These are phyloP conservation scores for Thuidium tamariscinum DNA, from an alignment of 225 moss, liverwort and hornwort species.

Conservation along the genomic window DNA sequence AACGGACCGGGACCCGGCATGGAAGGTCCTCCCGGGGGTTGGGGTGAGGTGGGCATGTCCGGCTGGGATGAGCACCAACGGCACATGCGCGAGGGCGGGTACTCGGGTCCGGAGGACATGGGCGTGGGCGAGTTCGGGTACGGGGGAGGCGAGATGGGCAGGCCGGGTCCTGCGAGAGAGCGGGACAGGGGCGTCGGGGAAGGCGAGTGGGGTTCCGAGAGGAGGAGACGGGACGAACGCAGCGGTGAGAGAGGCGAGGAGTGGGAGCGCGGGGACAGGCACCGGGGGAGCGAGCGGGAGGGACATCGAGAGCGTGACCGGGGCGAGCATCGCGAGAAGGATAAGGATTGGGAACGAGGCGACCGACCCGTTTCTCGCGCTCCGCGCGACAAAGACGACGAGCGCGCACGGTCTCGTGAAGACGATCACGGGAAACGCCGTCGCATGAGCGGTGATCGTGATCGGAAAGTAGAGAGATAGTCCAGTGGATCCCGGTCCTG, in stretches of 20 bases:
- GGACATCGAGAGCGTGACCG: constrained; percentile 35
- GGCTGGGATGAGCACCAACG: constrained; percentile 96
- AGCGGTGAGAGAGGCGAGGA: constrained; percentile 70
- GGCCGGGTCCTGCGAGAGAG: constrained; percentile 75
- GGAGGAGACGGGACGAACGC: constrained; percentile 72
- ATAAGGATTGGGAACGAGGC: constrained; percentile 85
- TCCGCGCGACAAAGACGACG: constrained; percentile 82
- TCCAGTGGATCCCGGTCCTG: not conserved
- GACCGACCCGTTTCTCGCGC: constrained; percentile 57
- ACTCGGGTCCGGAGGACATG: constrained; percentile 74
- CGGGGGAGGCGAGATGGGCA: constrained; percentile 64
- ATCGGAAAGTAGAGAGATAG: constrained; percentile 84
- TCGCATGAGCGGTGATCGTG: constrained; percentile 76
- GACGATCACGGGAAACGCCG: constrained; percentile 91
- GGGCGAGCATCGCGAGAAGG: constrained; percentile 68
- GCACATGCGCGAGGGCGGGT: constrained; percentile 69
- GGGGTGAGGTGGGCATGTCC: constrained; percentile 68
- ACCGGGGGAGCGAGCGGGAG: constrained; percentile 65
- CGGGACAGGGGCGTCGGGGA: constrained; percentile 65
- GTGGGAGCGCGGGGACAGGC: constrained; percentile 66
- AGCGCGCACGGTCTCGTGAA: constrained; percentile 75
- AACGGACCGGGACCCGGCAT: constrained; percentile 85
- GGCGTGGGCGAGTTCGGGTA: constrained; percentile 72
- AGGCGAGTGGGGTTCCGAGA: constrained; percentile 75
- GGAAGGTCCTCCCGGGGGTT: constrained; percentile 60